These are phyloP conservation scores for Ophiostoma sp. DNA, from an alignment of 2,329 filamentous ascomycete genomes.

Conservation along the genomic window DNA sequence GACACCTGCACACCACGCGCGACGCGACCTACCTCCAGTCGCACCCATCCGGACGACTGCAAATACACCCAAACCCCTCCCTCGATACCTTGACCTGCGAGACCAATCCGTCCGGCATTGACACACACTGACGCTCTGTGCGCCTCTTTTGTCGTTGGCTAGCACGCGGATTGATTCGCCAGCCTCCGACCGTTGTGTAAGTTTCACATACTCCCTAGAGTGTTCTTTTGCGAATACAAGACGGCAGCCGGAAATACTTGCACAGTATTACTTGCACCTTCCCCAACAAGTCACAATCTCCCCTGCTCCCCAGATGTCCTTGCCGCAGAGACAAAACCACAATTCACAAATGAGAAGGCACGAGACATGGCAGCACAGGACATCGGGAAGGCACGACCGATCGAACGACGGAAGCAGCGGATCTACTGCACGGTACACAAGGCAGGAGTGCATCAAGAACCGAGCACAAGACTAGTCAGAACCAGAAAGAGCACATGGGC, in stretches of 20 bases:
- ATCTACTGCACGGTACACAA: neutral
- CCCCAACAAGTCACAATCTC: neutral
- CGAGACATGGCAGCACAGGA: neutral
- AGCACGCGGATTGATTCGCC: constrained; percentile 24
- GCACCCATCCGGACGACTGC: neutral
- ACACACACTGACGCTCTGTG: neutral
- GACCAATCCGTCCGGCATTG: too few species aligned
- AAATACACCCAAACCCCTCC: neutral
- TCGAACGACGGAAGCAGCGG: neutral
- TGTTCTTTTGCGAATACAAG: too few species aligned
- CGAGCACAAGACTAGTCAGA: neutral
- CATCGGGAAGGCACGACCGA: constrained; percentile 5
- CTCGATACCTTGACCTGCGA: neutral
- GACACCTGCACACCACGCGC: neutral
- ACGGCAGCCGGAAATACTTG: too few species aligned
- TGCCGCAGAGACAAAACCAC: neutral
- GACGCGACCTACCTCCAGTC: neutral
- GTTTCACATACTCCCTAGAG: constrained; percentile 12
- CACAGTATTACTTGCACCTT: neutral
- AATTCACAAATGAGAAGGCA: neutral
- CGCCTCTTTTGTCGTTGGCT: constrained; percentile 13
- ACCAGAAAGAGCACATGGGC: neutral
- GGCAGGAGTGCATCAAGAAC: too few species aligned
- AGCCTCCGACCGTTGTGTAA: constrained; percentile 20
- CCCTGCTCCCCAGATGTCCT: neutral